Conservation (phyloP, 305 asterid species). For the Galium porrigens region DNA sequence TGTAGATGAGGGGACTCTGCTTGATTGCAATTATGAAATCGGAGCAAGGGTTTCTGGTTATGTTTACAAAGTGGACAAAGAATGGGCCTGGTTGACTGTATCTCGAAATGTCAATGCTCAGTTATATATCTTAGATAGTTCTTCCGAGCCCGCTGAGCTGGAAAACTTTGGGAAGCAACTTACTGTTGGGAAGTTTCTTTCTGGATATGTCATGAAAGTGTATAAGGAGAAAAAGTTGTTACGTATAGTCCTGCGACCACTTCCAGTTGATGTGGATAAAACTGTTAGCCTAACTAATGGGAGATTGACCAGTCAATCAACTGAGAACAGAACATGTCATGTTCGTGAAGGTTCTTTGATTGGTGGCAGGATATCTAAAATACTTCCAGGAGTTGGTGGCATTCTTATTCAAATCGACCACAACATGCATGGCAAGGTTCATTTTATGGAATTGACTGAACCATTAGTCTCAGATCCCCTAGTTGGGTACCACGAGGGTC, state of each 20-base stretch:
- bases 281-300: slow-evolving; percentile 15
- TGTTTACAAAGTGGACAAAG: slow-evolving; percentile 65
- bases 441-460: slow-evolving; percentile 63
- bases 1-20: slow-evolving; percentile 18
- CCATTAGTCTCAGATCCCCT: slow-evolving; percentile 60
- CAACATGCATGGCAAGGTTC: slow-evolving; percentile 71
- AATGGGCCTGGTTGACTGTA: slow-evolving; percentile 67
- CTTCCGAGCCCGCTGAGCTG: slow-evolving; percentile 68
- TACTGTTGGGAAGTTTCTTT: slow-evolving; percentile 47
- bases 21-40: slow-evolving; percentile 36
- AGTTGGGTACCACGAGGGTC: slow-evolving; percentile 58
- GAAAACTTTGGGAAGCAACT: slow-evolving; percentile 51
- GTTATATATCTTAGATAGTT: slow-evolving; percentile 58
- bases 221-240: slow-evolving; percentile 64
- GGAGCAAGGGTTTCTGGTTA: slow-evolving; percentile 64
- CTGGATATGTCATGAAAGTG: slow-evolving; percentile 39
- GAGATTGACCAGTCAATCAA: slow-evolving; percentile 18
- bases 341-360: slow-evolving; percentile 44
- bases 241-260: slow-evolving; percentile 44
- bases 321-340: slow-evolving; percentile 26
- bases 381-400: slow-evolving; percentile 83
- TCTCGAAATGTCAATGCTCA: slow-evolving; percentile 64
- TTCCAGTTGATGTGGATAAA: slow-evolving; percentile 20
- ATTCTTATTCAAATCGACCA: slow-evolving; percentile 60
- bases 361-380: slow-evolving; percentile 76